Percentiles rank a stretch among this genome's conserved stretches.
Conservation (phyloP, 202 grass and related monocot species). For the Panicum hallii region DNA sequence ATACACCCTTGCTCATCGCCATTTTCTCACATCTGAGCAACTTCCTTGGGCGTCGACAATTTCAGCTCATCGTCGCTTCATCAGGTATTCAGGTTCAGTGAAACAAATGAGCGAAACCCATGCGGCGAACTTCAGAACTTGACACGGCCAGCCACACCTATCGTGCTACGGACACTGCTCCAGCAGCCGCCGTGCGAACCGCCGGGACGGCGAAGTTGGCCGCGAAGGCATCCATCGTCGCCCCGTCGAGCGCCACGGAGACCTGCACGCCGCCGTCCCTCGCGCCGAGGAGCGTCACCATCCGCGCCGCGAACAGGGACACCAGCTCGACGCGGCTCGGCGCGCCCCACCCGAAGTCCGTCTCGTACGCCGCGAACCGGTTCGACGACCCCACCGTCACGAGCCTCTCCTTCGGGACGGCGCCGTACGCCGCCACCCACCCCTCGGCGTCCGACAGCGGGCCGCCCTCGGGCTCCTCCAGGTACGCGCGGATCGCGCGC, state of each 20-base stretch:
- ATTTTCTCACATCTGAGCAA: too few relatives aligned
- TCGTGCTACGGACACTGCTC: too few relatives aligned
- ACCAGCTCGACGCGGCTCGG: conserved; percentile 52
- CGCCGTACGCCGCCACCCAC: background rate
- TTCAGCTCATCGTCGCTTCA: too few relatives aligned
- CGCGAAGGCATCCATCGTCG: conserved; percentile 37
- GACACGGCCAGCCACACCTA: too few relatives aligned
- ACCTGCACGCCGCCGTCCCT: conserved; percentile 45
- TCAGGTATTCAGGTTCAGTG: too few relatives aligned
- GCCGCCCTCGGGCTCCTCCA: background rate
- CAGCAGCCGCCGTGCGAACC: too few relatives aligned
- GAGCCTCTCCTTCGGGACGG: background rate
- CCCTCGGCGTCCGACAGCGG: conserved; percentile 28
- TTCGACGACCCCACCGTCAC: background rate
- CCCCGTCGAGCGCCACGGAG: conserved; percentile 8
- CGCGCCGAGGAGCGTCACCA: conserved; percentile 38
- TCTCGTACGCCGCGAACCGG: conserved; percentile 31
- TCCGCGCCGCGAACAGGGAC: conserved; percentile 30
- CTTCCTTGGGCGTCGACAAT: too few relatives aligned
- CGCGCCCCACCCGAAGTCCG: conserved; percentile 55
- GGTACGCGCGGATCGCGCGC: background rate
- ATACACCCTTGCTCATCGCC: too few relatives aligned
- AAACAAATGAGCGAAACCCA: too few relatives aligned
- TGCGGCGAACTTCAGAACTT: too few relatives aligned
- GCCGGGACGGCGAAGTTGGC: background rate